These are phyloP conservation scores for Trichoderma gracile DNA, from an alignment of 2,329 filamentous ascomycete genomes.

Conservation along the genomic window DNA sequence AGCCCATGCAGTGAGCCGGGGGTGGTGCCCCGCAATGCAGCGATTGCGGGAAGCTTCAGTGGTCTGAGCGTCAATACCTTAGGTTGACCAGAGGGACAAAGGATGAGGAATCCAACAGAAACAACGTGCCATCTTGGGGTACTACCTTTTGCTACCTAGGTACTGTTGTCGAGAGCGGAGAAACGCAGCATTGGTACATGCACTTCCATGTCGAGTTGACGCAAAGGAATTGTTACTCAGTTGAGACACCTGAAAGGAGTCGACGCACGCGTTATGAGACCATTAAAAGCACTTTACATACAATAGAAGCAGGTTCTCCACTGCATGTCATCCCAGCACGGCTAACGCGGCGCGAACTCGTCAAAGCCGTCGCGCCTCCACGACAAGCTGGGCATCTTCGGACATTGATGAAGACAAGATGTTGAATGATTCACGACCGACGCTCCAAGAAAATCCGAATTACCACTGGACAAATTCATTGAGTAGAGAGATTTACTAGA, in stretches of 20 bases:
- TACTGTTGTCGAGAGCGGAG: too few species aligned
- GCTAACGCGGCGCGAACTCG: conserved; percentile 4
- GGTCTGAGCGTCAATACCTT: background rate
- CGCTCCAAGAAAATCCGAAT: too few species aligned
- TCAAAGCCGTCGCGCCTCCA: background rate
- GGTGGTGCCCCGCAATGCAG: conserved; percentile 9
- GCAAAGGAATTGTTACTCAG: too few species aligned
- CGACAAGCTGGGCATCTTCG: background rate
- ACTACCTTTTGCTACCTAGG: too few species aligned
- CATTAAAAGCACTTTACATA: background rate
- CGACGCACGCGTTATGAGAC: too few species aligned
- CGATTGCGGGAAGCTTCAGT: background rate
- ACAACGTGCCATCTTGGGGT: too few species aligned
- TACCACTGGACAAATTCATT: too few species aligned
- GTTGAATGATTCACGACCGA: background rate
- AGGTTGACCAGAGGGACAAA: background rate
- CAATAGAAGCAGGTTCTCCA: background rate
- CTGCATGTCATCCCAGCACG: conserved; percentile 1
- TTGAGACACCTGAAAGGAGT: background rate
- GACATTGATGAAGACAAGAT: background rate
- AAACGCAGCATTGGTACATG: too few species aligned
- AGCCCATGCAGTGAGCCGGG: background rate
- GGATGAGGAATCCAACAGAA: background rate
- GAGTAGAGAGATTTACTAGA: too few species aligned
- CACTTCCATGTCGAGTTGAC: too few species aligned